Conservation (phyloP, 2,329 filamentous ascomycete genomes). For the Talaromyces sp. region DNA sequence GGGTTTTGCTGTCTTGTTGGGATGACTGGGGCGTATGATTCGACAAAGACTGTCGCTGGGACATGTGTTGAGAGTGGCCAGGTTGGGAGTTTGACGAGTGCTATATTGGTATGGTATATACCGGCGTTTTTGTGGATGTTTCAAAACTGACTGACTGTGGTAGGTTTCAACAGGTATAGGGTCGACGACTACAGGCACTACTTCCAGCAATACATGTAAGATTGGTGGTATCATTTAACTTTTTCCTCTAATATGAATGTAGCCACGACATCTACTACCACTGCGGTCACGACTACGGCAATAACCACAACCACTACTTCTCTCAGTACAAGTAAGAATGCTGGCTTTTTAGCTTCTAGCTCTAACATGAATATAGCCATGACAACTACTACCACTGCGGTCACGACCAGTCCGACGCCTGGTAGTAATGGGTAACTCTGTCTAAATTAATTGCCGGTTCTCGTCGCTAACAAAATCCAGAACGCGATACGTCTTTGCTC, state of each 20-base stretch:
- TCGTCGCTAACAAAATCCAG: too few species aligned
- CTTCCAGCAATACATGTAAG: neutral
- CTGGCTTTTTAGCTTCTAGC: neutral
- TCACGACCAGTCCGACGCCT: neutral
- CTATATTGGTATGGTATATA: constrained; percentile 3
- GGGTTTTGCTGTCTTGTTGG: constrained; percentile 6
- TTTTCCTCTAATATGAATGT: too few species aligned
- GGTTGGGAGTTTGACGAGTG: constrained; percentile 1
- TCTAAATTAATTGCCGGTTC: neutral
- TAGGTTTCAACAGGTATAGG: constrained; percentile 4
- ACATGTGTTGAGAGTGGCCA: constrained; percentile 1
- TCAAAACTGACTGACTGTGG: too few species aligned
- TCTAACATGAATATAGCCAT: neutral
- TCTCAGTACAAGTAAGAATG: neutral
- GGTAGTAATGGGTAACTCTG: too few species aligned
- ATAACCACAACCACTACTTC: neutral
- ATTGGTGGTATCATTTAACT: too few species aligned
- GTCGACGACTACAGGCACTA: neutral
- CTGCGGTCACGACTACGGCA: too few species aligned
- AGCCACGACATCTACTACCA: too few species aligned
- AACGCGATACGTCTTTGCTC: neutral
- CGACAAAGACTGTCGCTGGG: constrained; percentile 1
- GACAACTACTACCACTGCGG: neutral
- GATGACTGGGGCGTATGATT: neutral
- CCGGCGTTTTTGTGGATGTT: neutral